Conservation (phyloP, 225 moss, liverwort and hornwort species). For the Marchantia polymorpha region DNA sequence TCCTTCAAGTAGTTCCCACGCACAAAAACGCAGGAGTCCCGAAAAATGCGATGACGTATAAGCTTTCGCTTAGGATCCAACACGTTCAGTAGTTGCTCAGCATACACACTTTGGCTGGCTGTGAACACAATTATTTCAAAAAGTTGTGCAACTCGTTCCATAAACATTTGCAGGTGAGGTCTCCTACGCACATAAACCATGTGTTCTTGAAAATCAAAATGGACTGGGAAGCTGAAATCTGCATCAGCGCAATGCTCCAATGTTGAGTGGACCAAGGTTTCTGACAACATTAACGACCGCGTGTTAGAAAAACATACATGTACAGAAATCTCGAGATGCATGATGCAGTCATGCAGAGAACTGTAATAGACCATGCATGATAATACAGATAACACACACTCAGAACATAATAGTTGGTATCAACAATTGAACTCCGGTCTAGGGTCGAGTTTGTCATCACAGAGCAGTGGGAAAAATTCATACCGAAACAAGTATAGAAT, state of each 20-base stretch:
- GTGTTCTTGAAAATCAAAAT: slow-evolving; percentile 47
- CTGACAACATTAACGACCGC: slow-evolving; percentile 16
- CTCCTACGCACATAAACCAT: slow-evolving; percentile 47
- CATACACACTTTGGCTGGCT: slow-evolving; percentile 50
- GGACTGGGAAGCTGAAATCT: slow-evolving; percentile 48
- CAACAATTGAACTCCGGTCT: too few relatives aligned
- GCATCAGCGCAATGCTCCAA: slow-evolving; percentile 46
- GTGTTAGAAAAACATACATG: too few relatives aligned
- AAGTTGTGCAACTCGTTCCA: slow-evolving; percentile 49
- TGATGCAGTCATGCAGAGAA: not conserved
- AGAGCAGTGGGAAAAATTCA: too few relatives aligned
- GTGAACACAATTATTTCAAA: slow-evolving; percentile 52
- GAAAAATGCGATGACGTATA: slow-evolving; percentile 48
- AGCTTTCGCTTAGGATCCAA: slow-evolving; percentile 49
- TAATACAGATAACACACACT: too few relatives aligned
- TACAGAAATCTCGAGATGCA: not conserved
- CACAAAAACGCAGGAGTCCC: slow-evolving; percentile 50
- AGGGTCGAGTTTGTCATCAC: too few relatives aligned
- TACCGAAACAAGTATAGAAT: too few relatives aligned
- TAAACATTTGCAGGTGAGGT: slow-evolving; percentile 46
- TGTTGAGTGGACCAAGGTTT: slow-evolving; percentile 48
- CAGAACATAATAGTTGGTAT: too few relatives aligned
- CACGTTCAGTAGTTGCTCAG: slow-evolving; percentile 45
- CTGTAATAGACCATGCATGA: too few relatives aligned
- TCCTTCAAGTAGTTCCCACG: slow-evolving; percentile 49